Conservation (phyloP, 306 rosid species). For the Cucumis sativus region DNA sequence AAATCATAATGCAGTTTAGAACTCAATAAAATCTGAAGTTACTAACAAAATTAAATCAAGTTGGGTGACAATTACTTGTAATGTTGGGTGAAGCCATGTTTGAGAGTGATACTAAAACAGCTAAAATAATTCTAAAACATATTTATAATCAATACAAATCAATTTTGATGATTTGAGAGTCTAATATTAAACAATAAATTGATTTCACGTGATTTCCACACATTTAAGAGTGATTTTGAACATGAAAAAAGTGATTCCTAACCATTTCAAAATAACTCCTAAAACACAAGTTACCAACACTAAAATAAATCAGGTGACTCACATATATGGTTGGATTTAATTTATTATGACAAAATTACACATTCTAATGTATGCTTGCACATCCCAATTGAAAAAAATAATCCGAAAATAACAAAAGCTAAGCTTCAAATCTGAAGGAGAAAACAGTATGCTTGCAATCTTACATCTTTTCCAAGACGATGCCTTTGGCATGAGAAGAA, state of each 20-base stretch:
- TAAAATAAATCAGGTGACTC: background rate
- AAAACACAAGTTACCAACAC: background rate
- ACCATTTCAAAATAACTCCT: too few species aligned
- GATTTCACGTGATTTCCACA: too few species aligned
- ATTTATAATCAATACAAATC: too few species aligned
- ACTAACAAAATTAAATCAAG: background rate
- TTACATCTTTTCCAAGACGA: conserved; percentile 61
- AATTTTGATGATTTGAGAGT: too few species aligned
- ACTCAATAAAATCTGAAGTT: background rate
- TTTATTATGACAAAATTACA: background rate
- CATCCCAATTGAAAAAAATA: background rate
- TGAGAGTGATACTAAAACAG: too few species aligned
- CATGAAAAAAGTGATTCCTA: too few species aligned
- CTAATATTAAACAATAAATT: too few species aligned
- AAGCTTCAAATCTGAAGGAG: background rate
- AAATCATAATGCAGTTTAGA: background rate
- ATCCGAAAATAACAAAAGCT: background rate
- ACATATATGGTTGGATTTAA: background rate
- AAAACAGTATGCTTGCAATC: background rate
- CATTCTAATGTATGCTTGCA: background rate
- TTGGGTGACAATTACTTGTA: background rate
- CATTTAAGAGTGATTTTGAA: too few species aligned
- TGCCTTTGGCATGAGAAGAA: conserved; percentile 78
- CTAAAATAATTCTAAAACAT: too few species aligned
- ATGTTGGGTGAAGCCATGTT: background rate